Evolutionary conservation across 2,329 filamentous ascomycete species (phyloP), one percentile per base, ranked within the genome.

Genomic region (Phialemonium atrogriseum): DNA sequence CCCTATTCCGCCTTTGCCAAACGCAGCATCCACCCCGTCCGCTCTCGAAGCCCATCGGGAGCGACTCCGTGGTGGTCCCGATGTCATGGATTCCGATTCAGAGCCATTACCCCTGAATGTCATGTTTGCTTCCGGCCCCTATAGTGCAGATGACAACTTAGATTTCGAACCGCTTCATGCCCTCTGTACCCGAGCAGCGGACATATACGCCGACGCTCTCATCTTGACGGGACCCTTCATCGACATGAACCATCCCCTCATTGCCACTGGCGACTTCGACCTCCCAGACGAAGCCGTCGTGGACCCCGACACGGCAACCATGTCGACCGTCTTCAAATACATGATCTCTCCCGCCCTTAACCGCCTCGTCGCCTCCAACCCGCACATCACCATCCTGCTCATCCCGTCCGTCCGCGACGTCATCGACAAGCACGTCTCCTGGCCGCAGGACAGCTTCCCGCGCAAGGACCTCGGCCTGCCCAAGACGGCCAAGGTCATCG

Each of bases 61-160:
- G 33, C 76, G 77, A 36, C 66, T 94, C 9, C 70, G 73, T 12
- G 77, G 77, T 27, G 72, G 70, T 2, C 68, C 73, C 1, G 76
- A 79, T 39, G 69, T 68, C 15, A 77, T 78, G 70, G 77, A 71
- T 22, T 60, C 66, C 3, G 73, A 78, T 39, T 58, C 63, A 5
- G 61, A 67, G 3, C 69, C 74, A 1, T 63, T 75, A 7, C 87
- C 89, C 1, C 59, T 96, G 12, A 87, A 72, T 46, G 64, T 94
- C 30, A 57, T 95, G 22, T 70, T 89, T 36, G 85, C 82, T 2
- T 75, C 86, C 0, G 91, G 91, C 0, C 91, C 91, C 0, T 98
- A 93, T 57, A 94, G 88, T 1, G 77, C 87, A 3, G 88, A 96
- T 45, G 84, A 89, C 48, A 93, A 93, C 49, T 77, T 98, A 27